A percentile compares a stretch with the other conserved stretches of the same genome.
phyloP scores from a whole-genome alignment of 2,329 filamentous ascomycete species.

The Septoria linicola region DNA sequence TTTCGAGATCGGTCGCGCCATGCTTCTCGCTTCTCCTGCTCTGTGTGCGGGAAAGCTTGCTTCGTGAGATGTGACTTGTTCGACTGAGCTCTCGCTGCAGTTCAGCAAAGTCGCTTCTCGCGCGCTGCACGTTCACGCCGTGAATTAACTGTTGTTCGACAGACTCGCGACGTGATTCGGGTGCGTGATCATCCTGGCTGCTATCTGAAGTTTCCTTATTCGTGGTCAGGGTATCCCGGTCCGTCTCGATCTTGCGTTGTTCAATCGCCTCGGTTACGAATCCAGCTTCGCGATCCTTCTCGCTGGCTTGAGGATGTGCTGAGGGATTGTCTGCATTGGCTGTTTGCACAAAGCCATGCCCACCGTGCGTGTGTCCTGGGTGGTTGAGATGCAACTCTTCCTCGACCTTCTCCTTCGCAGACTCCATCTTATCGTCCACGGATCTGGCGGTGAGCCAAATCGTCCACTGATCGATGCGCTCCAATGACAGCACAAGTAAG shows the following conservation, averaged over 20 bases:
- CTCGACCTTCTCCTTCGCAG: constrained; percentile 27
- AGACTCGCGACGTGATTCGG: constrained; percentile 7
- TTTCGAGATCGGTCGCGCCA: constrained; percentile 58
- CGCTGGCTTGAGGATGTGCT: constrained; percentile 10
- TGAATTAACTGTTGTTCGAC: constrained; percentile 6
- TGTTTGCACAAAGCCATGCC: constrained; percentile 17
- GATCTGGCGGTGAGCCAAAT: constrained; percentile 8
- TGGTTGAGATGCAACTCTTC: constrained; percentile 30
- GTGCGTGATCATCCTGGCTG: constrained; percentile 10
- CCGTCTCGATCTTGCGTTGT: constrained; percentile 18
- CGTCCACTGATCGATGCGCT: neutral
- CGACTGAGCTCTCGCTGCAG: constrained; percentile 53
- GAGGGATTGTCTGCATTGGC: constrained; percentile 18
- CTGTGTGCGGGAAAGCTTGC: constrained; percentile 45
- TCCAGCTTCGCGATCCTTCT: constrained; percentile 8
- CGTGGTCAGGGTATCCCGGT: constrained; percentile 14
- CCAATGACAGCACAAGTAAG: constrained; percentile 1
- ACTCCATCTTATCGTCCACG: constrained; percentile 2
- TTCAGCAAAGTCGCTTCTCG: constrained; percentile 69
- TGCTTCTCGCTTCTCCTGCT: constrained; percentile 41
- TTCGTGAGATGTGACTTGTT: constrained; percentile 40
- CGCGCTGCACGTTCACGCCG: constrained; percentile 65
- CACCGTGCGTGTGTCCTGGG: constrained; percentile 29
- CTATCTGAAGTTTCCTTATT: constrained; percentile 10
- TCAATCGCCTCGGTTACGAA: constrained; percentile 17